Evolutionary conservation across 768 basidiomycete species (phyloP).

Genomic region (Serendipita sp.): DNA sequence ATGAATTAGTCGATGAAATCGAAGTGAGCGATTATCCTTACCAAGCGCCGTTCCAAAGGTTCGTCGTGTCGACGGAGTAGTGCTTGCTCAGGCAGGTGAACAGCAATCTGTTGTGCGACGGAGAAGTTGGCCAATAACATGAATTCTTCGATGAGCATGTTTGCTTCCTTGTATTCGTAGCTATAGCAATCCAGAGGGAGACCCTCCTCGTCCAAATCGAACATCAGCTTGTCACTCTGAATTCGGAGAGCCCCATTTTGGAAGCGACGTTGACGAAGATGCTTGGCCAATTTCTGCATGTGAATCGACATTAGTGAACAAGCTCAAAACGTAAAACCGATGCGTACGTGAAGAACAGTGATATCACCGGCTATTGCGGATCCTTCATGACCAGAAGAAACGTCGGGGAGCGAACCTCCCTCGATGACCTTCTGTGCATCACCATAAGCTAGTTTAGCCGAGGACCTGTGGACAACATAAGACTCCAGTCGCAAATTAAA

Average conservation of each 20-base stretch:
- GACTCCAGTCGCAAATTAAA: not conserved
- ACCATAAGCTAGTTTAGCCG: conserved; percentile 67
- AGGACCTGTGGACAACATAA: conserved; percentile 38
- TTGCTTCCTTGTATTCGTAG: conserved; percentile 50
- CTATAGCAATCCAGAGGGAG: conserved; percentile 64
- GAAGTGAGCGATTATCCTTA: conserved; percentile 22
- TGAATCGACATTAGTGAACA: not conserved
- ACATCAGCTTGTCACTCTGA: conserved; percentile 52
- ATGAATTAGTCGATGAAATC: not conserved
- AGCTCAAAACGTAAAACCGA: not conserved
- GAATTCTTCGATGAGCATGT: conserved; percentile 84
- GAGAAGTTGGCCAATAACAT: conserved; percentile 87
- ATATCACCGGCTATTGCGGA: conserved; percentile 63
- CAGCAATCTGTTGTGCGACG: conserved; percentile 84
- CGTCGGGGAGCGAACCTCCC: conserved; percentile 40
- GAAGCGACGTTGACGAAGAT: conserved; percentile 54
- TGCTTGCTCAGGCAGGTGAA: conserved; percentile 92
- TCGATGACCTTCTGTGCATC: conserved; percentile 74
- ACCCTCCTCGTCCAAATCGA: conserved; percentile 65
- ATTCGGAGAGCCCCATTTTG: conserved; percentile 66
- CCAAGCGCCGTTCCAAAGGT: conserved; percentile 82
- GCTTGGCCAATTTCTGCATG: conserved; percentile 40
- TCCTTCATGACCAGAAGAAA: conserved; percentile 40
- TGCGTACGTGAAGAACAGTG: conserved; percentile 34
- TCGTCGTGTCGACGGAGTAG: conserved; percentile 85